Evolutionary conservation across 805 yeast genomes (phyloP).

Genomic region (Candida endomychidarum): DNA sequence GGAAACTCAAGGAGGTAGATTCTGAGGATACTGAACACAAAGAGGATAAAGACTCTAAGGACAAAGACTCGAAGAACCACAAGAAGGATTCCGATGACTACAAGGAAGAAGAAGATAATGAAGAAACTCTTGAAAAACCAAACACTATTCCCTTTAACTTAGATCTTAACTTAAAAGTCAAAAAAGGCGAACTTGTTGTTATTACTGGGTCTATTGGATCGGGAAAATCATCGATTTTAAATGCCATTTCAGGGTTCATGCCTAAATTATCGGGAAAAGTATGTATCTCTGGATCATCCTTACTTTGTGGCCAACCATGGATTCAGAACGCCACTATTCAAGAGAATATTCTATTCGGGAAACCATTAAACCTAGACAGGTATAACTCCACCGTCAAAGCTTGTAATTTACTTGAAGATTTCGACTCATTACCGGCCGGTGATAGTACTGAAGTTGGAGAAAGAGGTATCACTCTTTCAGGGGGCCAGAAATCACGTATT

Average conservation of each 20-base stretch:
- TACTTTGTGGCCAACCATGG: conserved; percentile 35
- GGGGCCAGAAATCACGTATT: conserved; percentile 38
- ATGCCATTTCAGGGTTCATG: conserved; percentile 41
- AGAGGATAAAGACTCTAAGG: background rate
- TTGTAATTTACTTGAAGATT: conserved; percentile 30
- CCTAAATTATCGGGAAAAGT: conserved; percentile 28
- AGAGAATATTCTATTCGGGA: conserved; percentile 33
- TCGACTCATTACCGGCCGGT: conserved; percentile 31
- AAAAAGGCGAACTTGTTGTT: conserved; percentile 34
- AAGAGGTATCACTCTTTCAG: conserved; percentile 37
- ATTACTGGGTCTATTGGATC: conserved; percentile 38
- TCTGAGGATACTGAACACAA: background rate
- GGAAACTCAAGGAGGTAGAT: conserved; percentile 18
- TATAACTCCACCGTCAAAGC: conserved; percentile 26
- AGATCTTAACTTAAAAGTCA: conserved; percentile 22
- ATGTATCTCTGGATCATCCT: conserved; percentile 25
- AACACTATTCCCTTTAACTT: conserved; percentile 8
- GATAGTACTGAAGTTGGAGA: conserved; percentile 39
- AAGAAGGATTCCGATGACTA: no score
- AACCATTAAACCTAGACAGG: conserved; percentile 19
- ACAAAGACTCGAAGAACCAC: background rate
- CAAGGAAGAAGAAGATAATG: no score
- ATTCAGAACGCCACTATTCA: conserved; percentile 34
- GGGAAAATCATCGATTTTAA: conserved; percentile 36
- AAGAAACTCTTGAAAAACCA: background rate